phyloP scores from a whole-genome alignment of 768 basidiomycete genomes.

The Kwoniella mangroviensis region DNA sequence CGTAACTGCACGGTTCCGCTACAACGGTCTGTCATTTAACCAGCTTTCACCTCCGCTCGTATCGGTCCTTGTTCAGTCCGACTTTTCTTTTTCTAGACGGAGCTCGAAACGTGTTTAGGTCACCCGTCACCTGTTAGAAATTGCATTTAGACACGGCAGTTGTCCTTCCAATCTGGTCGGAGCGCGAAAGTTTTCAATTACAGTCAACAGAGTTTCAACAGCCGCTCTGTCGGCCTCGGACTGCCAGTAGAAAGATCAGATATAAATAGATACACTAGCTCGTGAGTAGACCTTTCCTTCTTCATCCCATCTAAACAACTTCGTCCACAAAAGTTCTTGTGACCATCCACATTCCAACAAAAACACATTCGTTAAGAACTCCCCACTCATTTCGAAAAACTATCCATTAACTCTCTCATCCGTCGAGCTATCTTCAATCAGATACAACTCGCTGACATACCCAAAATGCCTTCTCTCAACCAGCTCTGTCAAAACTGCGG shows the following conservation, averaged over 20 bases:
- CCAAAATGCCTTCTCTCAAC: conserved; percentile 8
- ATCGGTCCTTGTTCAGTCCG: background rate
- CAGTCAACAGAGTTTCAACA: conserved; percentile 19
- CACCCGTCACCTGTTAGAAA: background rate
- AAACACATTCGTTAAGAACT: conserved; percentile 4
- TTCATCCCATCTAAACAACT: conserved; percentile 1
- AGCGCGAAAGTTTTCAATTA: background rate
- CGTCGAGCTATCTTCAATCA: background rate
- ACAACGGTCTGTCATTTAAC: too few relatives aligned
- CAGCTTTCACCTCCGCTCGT: conserved; percentile 2
- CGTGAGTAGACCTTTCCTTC: conserved; percentile 8
- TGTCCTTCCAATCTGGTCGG: conserved; percentile 6
- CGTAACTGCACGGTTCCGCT: background rate
- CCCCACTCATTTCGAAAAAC: conserved; percentile 1
- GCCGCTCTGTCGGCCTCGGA: conserved; percentile 11
- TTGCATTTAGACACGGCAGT: background rate
- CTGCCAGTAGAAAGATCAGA: background rate
- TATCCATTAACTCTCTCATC: conserved; percentile 2
- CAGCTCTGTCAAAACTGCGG: conserved; percentile 27
- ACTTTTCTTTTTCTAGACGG: background rate
- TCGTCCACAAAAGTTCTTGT: background rate
- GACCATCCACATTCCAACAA: background rate
- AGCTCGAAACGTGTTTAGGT: background rate
- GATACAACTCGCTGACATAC: conserved; percentile 10
- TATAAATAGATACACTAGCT: conserved; percentile 10